Conservation (phyloP, 257 asterid genomes). For the Hygrophila difformis region DNA sequence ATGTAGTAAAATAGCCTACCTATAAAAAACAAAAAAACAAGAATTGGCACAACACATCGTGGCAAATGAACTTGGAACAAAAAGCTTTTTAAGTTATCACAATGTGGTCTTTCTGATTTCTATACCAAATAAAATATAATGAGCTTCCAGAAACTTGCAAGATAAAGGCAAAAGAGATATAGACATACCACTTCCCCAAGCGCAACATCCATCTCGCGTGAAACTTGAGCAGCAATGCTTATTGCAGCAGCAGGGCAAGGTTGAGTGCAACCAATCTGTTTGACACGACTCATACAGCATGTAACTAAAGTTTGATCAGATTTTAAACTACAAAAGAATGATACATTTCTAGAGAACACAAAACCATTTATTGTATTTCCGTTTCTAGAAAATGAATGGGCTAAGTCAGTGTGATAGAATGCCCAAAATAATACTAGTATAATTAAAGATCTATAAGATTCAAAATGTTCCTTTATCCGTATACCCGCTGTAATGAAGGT, state of each 20-base stretch:
- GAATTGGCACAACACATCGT: slow-evolving; percentile 13
- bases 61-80: slow-evolving; percentile 2
- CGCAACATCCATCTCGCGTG: slow-evolving; percentile 97
- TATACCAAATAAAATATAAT: neutral
- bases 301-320: no score
- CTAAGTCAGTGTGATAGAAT: no score
- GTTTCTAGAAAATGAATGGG: no score
- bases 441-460: no score
- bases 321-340: no score
- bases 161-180: slow-evolving; percentile 11
- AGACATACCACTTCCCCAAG: slow-evolving; percentile 94
- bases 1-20: slow-evolving; percentile 93
- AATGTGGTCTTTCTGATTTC: neutral
- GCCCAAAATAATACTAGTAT: no score
- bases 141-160: slow-evolving; percentile 10
- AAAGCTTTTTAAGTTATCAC: slow-evolving; percentile 2
- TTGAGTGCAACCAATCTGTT: slow-evolving; percentile 87
- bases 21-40: slow-evolving; percentile 16
- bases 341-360: no score
- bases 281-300: no score
- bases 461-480: slow-evolving; percentile 63
- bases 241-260: slow-evolving; percentile 97
- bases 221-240: slow-evolving; percentile 97
- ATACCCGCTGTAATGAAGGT: slow-evolving; percentile 90
- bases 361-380: no score